Base-by-base conservation (phyloP, 805 yeast genomes). In the Yarrowia yakushimensis region DNA sequence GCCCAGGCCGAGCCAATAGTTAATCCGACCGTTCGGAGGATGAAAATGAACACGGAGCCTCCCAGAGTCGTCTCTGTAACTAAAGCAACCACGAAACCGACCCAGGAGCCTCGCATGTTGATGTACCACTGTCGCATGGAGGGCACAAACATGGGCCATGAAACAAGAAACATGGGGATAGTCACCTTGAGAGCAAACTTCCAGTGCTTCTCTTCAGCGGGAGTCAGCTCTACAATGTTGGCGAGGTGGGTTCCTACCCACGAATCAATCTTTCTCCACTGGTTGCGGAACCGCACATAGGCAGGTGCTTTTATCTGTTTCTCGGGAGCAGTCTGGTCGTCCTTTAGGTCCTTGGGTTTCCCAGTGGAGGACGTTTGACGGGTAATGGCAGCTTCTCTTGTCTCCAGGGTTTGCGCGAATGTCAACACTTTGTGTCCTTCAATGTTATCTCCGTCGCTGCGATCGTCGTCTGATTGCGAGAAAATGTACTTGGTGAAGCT, bases 21-120 rank as follows among this genome's bases (percentile, higher is more conserved):
- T 10, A 80, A 78, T 22, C 84, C 84, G 17, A 80, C 77, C 11
- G 77, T 77, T 67, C 85, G 75, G 1, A 79, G 66, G 52, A 81
- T 75, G 65, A 79, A 78, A 4, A 78, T 79, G 73, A 76, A 78
- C 54, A 79, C 76, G 0, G 84, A 79, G 17, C 77, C 79, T 13
- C 85, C 85, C 15, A 81, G 76, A 6, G 82, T 78, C 0, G 82
- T 81, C 65, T 81, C 85, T 27, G 81, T 63, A 23, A 79, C 80
- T 48, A 81, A 67, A 31, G 78, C 78, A 17, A 82, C 80, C 5
- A 80, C 82, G 72, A 81, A 81, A 27, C 84, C 84, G 7, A 80
- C 76, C 85, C 85, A 81, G 1, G 80, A 71, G 42, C 84, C 84
- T 64, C 79, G 75, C 31, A 77, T 74, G 17, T 76, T 74, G n/a